A percentile compares a stretch with the other conserved stretches of the same genome.
These are phyloP conservation scores for Magnolia changhungtana DNA, from an alignment of 164 flowering plant genomes.

Conservation along the genomic window DNA sequence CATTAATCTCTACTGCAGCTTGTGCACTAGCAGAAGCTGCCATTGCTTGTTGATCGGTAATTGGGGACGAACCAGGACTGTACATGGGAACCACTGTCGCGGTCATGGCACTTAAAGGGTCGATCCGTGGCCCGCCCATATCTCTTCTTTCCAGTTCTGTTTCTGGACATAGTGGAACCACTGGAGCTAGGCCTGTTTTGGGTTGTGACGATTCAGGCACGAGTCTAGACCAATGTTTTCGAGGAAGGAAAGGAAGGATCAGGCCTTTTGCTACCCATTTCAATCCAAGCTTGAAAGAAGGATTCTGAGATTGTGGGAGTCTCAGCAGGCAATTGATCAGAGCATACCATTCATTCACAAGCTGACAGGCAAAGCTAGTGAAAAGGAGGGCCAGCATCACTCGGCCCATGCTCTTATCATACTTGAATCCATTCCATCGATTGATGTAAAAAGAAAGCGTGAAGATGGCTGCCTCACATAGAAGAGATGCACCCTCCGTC, in stretches of 20 bases:
- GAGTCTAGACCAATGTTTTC: constrained; percentile 42
- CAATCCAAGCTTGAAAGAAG: constrained; percentile 43
- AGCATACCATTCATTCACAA: constrained; percentile 54
- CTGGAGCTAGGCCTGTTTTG: constrained; percentile 36
- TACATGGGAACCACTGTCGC: constrained; percentile 51
- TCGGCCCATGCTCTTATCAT: constrained; percentile 27
- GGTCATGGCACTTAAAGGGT: constrained; percentile 34
- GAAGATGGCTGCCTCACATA: constrained; percentile 53
- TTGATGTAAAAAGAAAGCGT: constrained; percentile 25
- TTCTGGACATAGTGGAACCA: constrained; percentile 30
- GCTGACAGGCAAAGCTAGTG: constrained; percentile 39
- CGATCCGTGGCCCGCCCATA: constrained; percentile 5
- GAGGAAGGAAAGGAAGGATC: constrained; percentile 50
- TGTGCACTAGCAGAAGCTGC: background rate
- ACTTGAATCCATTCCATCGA: constrained; percentile 9
- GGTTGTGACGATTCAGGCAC: constrained; percentile 30
- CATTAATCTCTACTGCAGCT: background rate
- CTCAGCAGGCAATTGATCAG: constrained; percentile 34
- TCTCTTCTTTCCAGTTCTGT: constrained; percentile 23
- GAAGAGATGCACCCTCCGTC: constrained; percentile 46
- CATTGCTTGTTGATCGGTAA: constrained; percentile 6
- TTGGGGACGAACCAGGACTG: constrained; percentile 43
- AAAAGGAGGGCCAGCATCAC: constrained; percentile 45
- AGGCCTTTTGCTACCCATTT: constrained; percentile 50
- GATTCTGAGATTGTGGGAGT: constrained; percentile 34